Conservation (phyloP, 1,284 basidiomycete species). For the Rhodotorula sp. region DNA sequence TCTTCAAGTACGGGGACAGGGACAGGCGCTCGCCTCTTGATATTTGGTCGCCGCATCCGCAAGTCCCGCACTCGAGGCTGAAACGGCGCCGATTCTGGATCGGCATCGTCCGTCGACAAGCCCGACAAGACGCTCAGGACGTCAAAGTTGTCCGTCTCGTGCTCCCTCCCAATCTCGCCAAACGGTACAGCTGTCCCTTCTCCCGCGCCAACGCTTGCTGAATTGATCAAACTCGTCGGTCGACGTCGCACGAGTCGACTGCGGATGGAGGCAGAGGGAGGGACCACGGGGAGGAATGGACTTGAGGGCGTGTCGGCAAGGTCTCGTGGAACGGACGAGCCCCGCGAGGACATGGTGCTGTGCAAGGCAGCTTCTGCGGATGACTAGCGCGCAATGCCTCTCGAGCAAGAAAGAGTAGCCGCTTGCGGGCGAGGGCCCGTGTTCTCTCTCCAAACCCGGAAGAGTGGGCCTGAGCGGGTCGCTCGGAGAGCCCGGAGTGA, state of each 20-base stretch:
- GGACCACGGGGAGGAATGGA: slow-evolving; percentile 10
- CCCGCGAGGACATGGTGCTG: slow-evolving; percentile 5
- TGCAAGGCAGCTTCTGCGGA: too few species aligned
- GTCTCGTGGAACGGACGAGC: not conserved
- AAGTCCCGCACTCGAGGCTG: not conserved
- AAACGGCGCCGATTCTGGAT: not conserved
- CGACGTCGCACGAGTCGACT: slow-evolving; percentile 7
- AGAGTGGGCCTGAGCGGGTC: too few species aligned
- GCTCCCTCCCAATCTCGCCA: slow-evolving; percentile 20
- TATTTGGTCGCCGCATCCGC: not conserved
- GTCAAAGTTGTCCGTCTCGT: slow-evolving; percentile 6
- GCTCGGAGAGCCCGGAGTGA: too few species aligned
- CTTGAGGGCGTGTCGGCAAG: not conserved
- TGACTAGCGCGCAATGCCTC: too few species aligned
- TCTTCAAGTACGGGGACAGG: too few species aligned
- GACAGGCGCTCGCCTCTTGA: not conserved
- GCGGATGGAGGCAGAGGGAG: not conserved
- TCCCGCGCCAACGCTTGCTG: too few species aligned
- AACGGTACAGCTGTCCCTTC: not conserved
- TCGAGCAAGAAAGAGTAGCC: too few species aligned
- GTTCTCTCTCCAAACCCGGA: too few species aligned
- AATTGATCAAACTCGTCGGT: too few species aligned
- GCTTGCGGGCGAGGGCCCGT: too few species aligned
- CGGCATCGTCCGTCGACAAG: not conserved
- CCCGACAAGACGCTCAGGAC: not conserved